Percentiles rank a stretch among this genome's conserved stretches.
These are phyloP conservation scores for Penicillium sp. DNA, from an alignment of 2,329 filamentous ascomycete species.

Conservation along the genomic window DNA sequence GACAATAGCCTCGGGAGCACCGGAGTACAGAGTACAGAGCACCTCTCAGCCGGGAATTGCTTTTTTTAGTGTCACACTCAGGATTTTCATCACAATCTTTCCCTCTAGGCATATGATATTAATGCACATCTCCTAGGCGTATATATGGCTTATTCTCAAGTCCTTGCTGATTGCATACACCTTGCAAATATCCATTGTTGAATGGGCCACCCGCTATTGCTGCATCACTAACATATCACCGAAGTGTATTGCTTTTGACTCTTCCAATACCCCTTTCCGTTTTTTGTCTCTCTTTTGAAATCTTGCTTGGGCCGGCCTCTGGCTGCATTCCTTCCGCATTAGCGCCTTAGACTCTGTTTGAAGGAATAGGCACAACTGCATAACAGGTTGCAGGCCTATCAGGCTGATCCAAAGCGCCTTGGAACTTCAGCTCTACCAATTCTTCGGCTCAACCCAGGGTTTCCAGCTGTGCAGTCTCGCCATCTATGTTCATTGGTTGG, in stretches of 20 bases:
- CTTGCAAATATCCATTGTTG: neutral
- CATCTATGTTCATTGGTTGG: neutral
- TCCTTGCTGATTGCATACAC: neutral
- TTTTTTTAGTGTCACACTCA: neutral
- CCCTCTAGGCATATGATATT: neutral
- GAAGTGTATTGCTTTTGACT: neutral
- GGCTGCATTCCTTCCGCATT: neutral
- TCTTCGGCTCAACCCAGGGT: neutral
- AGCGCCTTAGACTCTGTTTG: neutral
- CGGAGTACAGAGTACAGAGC: neutral
- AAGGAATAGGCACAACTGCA: neutral
- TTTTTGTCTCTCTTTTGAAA: neutral
- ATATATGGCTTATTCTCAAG: neutral
- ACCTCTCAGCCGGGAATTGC: neutral
- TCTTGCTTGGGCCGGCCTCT: neutral
- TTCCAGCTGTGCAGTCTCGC: neutral
- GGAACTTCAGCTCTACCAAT: neutral
- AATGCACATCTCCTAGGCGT: neutral
- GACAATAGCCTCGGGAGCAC: neutral
- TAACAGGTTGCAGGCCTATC: neutral
- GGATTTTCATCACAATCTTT: neutral
- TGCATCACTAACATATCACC: neutral
- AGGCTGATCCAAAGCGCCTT: neutral
- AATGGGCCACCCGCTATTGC: neutral
- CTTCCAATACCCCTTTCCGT: neutral